Conservation (phyloP, 345 rosid genomes). For the Excoecaria cochinchinensis region DNA sequence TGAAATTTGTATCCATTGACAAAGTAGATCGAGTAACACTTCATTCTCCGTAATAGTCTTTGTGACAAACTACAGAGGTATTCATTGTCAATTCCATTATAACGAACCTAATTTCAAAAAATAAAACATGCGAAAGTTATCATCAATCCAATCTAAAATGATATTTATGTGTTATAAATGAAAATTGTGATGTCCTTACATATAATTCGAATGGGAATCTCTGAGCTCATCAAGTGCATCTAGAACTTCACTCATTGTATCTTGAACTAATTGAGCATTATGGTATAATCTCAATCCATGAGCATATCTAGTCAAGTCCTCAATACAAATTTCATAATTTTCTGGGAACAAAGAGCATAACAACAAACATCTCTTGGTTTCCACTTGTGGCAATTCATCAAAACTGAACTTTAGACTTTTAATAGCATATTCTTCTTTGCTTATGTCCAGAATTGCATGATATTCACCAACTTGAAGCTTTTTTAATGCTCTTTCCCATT, state of each 20-base stretch:
- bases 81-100: no score
- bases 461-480: not conserved
- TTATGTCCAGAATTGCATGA: not conserved
- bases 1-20: no score
- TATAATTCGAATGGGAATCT: conserved; percentile 11
- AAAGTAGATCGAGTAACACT: no score
- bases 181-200: no score
- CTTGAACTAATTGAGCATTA: not conserved
- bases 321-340: conserved; percentile 7
- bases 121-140: no score
- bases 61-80: no score
- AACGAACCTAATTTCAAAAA: no score
- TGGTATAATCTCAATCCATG: not conserved
- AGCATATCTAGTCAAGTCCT: conserved; percentile 8
- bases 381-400: conserved; percentile 3
- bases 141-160: no score
- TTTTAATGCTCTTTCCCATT: not conserved
- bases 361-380: conserved; percentile 13
- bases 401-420: conserved; percentile 17
- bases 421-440: not conserved
- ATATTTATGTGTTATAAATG: no score
- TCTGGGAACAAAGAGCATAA: conserved; percentile 15
- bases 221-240: conserved; percentile 3
- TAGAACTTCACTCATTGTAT: not conserved
- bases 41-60: no score